A percentile compares a stretch with the other conserved stretches of the same genome.
phyloP scores from a whole-genome alignment of 2,329 filamentous ascomycete genomes.

The Fusarium staphyleae region DNA sequence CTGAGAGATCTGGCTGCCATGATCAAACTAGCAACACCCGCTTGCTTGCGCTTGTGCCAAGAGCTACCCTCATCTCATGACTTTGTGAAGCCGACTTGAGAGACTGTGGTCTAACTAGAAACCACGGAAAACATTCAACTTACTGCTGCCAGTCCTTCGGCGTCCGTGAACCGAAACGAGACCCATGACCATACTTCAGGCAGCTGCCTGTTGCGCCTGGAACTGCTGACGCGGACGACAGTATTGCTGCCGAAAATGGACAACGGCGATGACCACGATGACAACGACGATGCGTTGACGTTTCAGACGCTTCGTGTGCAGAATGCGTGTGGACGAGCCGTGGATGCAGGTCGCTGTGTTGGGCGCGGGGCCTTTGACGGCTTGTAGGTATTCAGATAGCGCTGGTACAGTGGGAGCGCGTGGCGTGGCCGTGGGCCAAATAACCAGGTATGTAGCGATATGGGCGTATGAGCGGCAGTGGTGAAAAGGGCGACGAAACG shows the following conservation, averaged over 20 bases:
- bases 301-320: constrained; percentile 5
- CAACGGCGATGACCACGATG: neutral
- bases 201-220: constrained; percentile 16
- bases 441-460: too few species aligned
- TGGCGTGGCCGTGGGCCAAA: too few species aligned
- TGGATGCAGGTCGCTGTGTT: constrained; percentile 21
- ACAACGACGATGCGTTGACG: neutral
- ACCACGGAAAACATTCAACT: constrained; percentile 15
- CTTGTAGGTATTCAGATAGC: constrained; percentile 15
- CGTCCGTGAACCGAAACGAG: constrained; percentile 44
- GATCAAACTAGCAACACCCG: neutral
- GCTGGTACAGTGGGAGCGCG: constrained; percentile 11
- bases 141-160: constrained; percentile 42
- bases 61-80: constrained; percentile 4
- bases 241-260: neutral
- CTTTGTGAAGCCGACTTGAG: constrained; percentile 9
- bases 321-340: constrained; percentile 2
- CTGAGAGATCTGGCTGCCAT: constrained; percentile 26
- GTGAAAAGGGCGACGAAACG: neutral
- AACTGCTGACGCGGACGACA: constrained; percentile 6
- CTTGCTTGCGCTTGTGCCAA: constrained; percentile 3
- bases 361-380: constrained; percentile 20
- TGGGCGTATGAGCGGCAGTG: neutral
- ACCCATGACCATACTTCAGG: constrained; percentile 44
- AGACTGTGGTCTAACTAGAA: constrained; percentile 2